Percentiles rank a stretch among this genome's conserved stretches.
phyloP scores from a whole-genome alignment of 441 rosid genomes.

The Lepidium campestre region DNA sequence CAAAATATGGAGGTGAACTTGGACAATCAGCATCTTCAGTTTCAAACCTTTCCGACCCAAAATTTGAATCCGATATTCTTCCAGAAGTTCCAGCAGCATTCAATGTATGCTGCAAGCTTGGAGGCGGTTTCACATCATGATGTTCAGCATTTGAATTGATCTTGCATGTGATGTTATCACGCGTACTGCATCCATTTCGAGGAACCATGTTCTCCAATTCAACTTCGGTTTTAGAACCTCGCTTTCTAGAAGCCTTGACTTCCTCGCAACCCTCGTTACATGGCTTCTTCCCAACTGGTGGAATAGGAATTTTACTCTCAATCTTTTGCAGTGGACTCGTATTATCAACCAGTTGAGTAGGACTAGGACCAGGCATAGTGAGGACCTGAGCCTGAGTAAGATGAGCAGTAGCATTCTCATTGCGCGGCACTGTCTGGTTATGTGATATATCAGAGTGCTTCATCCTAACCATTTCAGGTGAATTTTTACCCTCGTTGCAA shows the following conservation, averaged over 20 bases:
- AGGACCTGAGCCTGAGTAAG: not conserved
- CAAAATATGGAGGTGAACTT: conserved; percentile 60
- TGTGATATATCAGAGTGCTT: conserved; percentile 17
- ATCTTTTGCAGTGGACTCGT: not conserved
- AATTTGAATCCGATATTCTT: not conserved
- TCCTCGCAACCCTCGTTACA: not conserved
- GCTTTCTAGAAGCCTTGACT: conserved; percentile 17
- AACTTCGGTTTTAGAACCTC: conserved; percentile 20
- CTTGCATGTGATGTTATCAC: not conserved
- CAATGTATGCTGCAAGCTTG: conserved; percentile 2
- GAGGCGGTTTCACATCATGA: conserved; percentile 14
- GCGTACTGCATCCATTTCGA: not conserved
- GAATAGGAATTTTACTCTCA: conserved; percentile 8
- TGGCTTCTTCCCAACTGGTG: conserved; percentile 14
- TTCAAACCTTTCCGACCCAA: conserved; percentile 29
- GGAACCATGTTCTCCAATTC: conserved; percentile 6
- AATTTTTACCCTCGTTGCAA: conserved; percentile 4
- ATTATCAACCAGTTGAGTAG: conserved; percentile 7
- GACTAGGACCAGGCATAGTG: not conserved
- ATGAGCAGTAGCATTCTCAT: conserved; percentile 11
- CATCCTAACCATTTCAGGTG: conserved; percentile 31
- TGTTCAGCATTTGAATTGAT: not conserved
- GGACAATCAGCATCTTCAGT: conserved; percentile 34
- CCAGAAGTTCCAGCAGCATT: conserved; percentile 15
- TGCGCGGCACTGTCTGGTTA: not conserved